Percentiles rank a stretch among this genome's conserved stretches.
Evolutionary conservation across 148 eudicot species (phyloP).

Genomic region (Pouteria glomerata): DNA sequence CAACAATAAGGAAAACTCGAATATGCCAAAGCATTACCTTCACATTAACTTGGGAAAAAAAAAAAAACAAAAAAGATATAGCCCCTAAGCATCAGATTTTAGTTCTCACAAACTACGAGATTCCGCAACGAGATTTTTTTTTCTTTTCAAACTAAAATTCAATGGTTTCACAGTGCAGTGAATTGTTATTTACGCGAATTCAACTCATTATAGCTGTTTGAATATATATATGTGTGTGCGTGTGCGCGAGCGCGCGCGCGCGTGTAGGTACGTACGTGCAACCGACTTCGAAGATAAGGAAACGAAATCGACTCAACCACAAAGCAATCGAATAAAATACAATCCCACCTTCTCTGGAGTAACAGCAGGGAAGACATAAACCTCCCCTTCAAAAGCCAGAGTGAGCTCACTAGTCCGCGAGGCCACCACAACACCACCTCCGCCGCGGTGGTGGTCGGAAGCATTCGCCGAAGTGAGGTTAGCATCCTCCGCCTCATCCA

Average conservation of each 20-base stretch:
- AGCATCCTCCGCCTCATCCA: conserved; percentile 11
- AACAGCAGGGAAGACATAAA: conserved; percentile 41
- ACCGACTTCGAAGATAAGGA: neutral
- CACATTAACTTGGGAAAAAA: neutral
- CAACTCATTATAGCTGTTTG: neutral
- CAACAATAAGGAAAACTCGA: too few relatives aligned
- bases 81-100: too few relatives aligned
- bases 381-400: conserved; percentile 43
- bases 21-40: neutral
- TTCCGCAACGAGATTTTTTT: too few relatives aligned
- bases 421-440: conserved; percentile 12
- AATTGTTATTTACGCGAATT: neutral
- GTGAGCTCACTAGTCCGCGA: conserved; percentile 28
- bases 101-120: too few relatives aligned
- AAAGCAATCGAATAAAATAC: neutral
- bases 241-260: too few relatives aligned
- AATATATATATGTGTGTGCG: too few relatives aligned
- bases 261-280: neutral
- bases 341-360: conserved; percentile 33
- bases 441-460: neutral
- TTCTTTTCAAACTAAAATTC: too few relatives aligned
- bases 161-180: too few relatives aligned
- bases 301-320: neutral
- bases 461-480: neutral
- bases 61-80: too few relatives aligned